phyloP scores from a whole-genome alignment of 495 filamentous ascomycete species.

The Penicilliopsis zonata region DNA sequence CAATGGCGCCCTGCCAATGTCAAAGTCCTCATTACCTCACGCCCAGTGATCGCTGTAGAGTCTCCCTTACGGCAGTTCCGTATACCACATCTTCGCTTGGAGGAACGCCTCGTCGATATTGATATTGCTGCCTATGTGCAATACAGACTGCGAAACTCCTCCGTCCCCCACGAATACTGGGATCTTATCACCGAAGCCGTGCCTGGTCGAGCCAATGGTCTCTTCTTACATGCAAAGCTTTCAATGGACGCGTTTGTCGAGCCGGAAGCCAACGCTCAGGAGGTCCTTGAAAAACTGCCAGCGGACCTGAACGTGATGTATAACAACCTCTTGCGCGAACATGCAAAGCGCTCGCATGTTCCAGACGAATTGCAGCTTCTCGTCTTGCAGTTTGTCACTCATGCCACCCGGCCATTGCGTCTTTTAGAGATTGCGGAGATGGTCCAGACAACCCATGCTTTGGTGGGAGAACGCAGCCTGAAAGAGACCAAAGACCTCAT shows the following conservation, averaged over 20 bases:
- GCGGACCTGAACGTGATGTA: conserved; percentile 34
- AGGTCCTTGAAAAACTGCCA: conserved; percentile 19
- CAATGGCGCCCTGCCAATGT: conserved; percentile 21
- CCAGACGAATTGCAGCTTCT: conserved; percentile 26
- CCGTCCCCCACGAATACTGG: conserved; percentile 17
- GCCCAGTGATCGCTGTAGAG: no score
- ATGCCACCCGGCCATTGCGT: conserved; percentile 36
- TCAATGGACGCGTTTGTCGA: conserved; percentile 29
- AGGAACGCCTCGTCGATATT: conserved; percentile 20
- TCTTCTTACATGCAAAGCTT: conserved; percentile 36
- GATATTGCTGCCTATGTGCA: conserved; percentile 31
- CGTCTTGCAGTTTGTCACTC: conserved; percentile 35
- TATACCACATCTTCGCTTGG: conserved; percentile 22
- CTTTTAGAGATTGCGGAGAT: conserved; percentile 35
- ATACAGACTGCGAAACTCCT: conserved; percentile 9
- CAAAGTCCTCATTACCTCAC: conserved; percentile 33
- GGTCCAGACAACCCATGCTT: conserved; percentile 12
- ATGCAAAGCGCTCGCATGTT: conserved; percentile 21
- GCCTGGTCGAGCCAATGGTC: no score
- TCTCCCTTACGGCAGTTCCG: no score
- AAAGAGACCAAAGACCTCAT: conserved; percentile 14
- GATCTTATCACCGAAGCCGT: no score
- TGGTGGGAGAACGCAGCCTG: conserved; percentile 4
- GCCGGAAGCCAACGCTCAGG: conserved; percentile 6
- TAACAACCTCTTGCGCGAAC: conserved; percentile 25